Conservation (phyloP, 139 green algal genomes). For the Chlorella sp. region DNA sequence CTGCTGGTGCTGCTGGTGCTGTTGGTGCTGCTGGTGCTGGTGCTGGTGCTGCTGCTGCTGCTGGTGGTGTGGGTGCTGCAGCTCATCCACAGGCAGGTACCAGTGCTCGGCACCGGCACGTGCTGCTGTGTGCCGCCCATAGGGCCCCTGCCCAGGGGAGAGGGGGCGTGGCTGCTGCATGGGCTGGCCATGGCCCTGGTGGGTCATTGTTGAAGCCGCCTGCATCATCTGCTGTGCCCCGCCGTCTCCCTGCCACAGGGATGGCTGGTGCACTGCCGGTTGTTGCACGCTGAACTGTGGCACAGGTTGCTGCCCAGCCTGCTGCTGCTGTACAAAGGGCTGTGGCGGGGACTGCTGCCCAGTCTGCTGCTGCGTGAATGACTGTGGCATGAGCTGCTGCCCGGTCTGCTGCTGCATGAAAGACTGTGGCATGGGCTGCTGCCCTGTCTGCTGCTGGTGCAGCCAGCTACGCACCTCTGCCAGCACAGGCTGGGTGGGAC, state of each 20-base stretch:
- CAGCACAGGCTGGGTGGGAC: background rate
- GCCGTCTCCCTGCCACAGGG: background rate
- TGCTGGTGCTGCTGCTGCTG: background rate
- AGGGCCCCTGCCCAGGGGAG: too few relatives aligned
- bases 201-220: background rate
- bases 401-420: background rate
- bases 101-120: background rate
- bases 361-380: background rate
- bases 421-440: background rate
- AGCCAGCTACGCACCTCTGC: constrained; percentile 11
- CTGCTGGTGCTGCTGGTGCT: background rate
- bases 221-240: background rate
- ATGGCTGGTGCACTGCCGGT: background rate
- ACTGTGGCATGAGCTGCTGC: background rate
- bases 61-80: background rate
- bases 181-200: background rate
- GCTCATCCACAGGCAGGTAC: background rate
- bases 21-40: background rate
- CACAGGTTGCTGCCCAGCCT: background rate
- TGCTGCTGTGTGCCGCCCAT: too few relatives aligned
- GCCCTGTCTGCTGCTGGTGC: background rate
- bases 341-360: background rate
- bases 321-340: background rate
- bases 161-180: background rate
- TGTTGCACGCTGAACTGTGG: background rate